Base-by-base conservation (phyloP, 257 asterid genomes). In the Ophiorrhiza pumila region DNA sequence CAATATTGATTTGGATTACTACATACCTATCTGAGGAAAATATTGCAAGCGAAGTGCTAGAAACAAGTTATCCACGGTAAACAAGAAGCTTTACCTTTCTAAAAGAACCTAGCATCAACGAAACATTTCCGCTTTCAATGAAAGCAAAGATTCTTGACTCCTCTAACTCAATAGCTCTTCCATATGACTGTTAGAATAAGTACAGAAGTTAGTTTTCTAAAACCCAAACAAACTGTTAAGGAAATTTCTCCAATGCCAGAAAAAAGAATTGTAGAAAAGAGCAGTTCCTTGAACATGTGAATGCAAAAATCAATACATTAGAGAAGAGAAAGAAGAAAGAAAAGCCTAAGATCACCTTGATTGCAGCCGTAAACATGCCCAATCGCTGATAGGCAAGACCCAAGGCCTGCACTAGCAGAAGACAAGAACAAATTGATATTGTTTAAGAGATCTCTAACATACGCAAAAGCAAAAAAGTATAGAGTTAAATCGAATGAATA, bases 281-380 rank as follows among this genome's bases (percentile, higher is more conserved):
- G 15, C n/a, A 55, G 39, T n/a, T 41, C 23, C 52, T 61, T 0
- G 5, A 61, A 4, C 7, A 46, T 35, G 68, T 3, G 7, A 62
- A 20, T 34, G 47, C 49, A 18, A 62, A 15, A 18, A 29, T 27
- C 18, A 25, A 31, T 12, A 32, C 66, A 35, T 18, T n/a, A 63
- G 11, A 52, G 7, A 55, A 70, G 65, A 64, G 68, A 47, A 65
- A n/a, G 3, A 45, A 18, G 12, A 25, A 69, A 65, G 64, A 68
- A n/a, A 41, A 31, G 7, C 41, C 31, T 45, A 65, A 32, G 42
- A 55, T 72, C 64, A 91, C 99, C 99, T 94, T 94, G 70, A 87
- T 85, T 62, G 99, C 98, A 49, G 99, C 98, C 72, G 98, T 94
- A 77, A 88, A 87, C 99, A 91, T 94, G 81, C 99, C 98, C 95